Evolutionary conservation across 2,329 filamentous ascomycete species (phyloP), one percentile per base, ranked within the genome.

Genomic region (Talaromyces sp.): DNA sequence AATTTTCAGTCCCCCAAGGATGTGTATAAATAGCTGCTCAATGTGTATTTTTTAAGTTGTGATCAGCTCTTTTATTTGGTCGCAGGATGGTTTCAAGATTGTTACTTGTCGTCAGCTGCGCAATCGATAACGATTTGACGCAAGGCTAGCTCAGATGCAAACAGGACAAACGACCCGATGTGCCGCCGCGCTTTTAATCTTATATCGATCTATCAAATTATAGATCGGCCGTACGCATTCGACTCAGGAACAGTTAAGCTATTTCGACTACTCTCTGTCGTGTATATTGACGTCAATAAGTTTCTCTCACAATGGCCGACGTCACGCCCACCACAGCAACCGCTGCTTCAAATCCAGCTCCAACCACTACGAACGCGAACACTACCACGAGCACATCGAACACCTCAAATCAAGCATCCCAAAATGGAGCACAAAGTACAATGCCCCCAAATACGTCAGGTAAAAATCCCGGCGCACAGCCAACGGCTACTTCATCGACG

Each of bases 101-200:
- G 18, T 50, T 31, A 35, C 21, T 48, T 48, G 31, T 54, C 31
- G n/a, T 54, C 50, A 54, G n/a, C 50, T 35, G 31, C 59, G 23
- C 35, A 35, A 50, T 28, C n/a, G 39, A 55, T 33, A 40, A 28
- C 23, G 58, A 57, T 37, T 42, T 33, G 48, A 21, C 7, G 18
- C 25, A 66, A 44, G 40, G n/a, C 5, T 16, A 60, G 60, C 40
- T 40, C 11, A 9, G 23, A 65, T 75, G 74, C 74, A 76, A 76
- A 76, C 74, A 65, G 50, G 12, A 56, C 73, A 76, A 76, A 76
- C 72, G 68, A 25, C 16, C 25, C 40, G 37, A 21, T 9, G 33
- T 40, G 28, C 54, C 33, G 52, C 35, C 35, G 54, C 54, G 21
- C 7, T 28, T 57, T 42, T 39, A n/a, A 16, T 9, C n/a, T 50